phyloP scores from a whole-genome alignment of 768 basidiomycete genomes.

The Leccinum imitatum region DNA sequence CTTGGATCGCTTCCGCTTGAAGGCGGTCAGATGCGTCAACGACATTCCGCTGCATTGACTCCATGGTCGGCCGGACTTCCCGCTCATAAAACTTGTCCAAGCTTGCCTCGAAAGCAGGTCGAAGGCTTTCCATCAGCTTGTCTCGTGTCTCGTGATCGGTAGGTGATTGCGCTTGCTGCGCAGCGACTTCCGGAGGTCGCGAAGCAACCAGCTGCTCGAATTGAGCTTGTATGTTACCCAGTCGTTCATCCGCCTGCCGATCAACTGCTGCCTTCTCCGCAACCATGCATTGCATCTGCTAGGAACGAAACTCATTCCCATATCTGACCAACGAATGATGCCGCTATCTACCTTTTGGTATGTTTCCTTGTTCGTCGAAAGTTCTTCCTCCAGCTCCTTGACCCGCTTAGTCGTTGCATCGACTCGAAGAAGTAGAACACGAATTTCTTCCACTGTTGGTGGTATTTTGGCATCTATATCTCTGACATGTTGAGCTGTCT shows the following conservation, averaged over 20 bases:
- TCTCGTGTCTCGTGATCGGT: slow-evolving; percentile 3
- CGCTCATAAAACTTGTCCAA: slow-evolving; percentile 25
- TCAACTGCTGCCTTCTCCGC: slow-evolving; percentile 13
- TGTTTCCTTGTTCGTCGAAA: slow-evolving; percentile 13
- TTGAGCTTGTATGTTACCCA: slow-evolving; percentile 18
- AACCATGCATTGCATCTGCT: slow-evolving; percentile 20
- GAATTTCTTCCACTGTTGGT: slow-evolving; percentile 26
- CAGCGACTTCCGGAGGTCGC: slow-evolving; percentile 2
- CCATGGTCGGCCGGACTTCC: slow-evolving; percentile 23
- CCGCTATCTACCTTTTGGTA: slow-evolving; percentile 18
- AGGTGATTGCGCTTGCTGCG: not conserved
- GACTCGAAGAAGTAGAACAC: slow-evolving; percentile 24
- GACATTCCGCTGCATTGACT: slow-evolving; percentile 10
- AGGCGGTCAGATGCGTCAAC: slow-evolving; percentile 18
- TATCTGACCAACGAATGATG: not conserved
- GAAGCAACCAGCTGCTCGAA: slow-evolving; percentile 17
- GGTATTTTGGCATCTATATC: slow-evolving; percentile 27
- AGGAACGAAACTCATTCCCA: slow-evolving; percentile 5
- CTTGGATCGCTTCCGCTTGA: slow-evolving; percentile 23
- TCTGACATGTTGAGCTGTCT: slow-evolving; percentile 11
- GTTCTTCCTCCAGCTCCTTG: slow-evolving; percentile 23
- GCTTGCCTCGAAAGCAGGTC: slow-evolving; percentile 17
- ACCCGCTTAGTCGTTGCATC: slow-evolving; percentile 22
- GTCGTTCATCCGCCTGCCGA: slow-evolving; percentile 14
- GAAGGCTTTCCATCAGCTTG: slow-evolving; percentile 20